Evolutionary conservation across 257 asterid genomes (phyloP).

Genomic region (Nicotiana obtusifolia): DNA sequence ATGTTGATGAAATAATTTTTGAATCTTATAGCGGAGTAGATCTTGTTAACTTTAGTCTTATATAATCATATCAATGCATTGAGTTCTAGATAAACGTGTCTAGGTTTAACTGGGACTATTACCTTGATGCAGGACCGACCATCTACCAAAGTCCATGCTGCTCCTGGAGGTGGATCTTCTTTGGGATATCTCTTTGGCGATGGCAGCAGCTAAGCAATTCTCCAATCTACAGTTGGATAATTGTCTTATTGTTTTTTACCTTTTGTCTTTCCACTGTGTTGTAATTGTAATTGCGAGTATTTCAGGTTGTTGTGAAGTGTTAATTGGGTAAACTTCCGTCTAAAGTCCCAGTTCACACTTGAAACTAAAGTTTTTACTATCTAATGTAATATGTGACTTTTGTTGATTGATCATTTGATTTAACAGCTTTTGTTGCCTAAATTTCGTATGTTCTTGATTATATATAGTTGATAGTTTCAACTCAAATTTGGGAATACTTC

Average conservation of each 20-base stretch:
- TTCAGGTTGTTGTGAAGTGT: neutral
- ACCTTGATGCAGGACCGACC: constrained; percentile 48
- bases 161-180: constrained; percentile 39
- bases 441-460: neutral
- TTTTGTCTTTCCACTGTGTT: neutral
- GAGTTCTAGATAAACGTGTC: neutral
- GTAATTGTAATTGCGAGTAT: neutral
- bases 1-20: neutral
- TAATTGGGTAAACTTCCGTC: neutral
- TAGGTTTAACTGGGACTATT: neutral
- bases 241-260: neutral
- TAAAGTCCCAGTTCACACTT: constrained; percentile 3
- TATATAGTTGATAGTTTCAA: neutral
- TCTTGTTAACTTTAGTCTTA: neutral
- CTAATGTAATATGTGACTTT: neutral
- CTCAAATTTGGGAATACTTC: neutral
- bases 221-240: constrained; percentile 9
- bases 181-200: constrained; percentile 58
- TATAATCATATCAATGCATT: neutral
- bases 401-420: constrained; percentile 9
- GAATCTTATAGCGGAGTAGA: neutral
- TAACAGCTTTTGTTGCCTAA: neutral
- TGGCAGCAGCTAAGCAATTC: constrained; percentile 29
- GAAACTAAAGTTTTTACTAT: constrained; percentile 1
- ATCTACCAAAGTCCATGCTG: constrained; percentile 49